phyloP scores from a whole-genome alignment of 352 stramenopile genomes.

The Aphanomyces invadans region DNA sequence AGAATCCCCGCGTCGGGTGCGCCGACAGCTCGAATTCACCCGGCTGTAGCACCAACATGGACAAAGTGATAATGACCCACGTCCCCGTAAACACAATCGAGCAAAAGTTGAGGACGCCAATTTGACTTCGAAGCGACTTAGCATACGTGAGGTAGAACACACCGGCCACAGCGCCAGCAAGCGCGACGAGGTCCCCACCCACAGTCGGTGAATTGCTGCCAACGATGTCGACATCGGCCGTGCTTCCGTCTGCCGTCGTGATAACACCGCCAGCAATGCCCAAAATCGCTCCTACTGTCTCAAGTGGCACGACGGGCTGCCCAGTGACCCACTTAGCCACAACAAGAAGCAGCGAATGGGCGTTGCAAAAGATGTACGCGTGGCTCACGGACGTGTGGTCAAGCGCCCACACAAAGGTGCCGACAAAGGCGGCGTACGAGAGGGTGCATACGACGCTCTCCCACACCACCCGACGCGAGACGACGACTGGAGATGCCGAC shows the following conservation, averaged over 20 bases:
- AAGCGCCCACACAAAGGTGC: conserved; percentile 60
- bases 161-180: conserved; percentile 60
- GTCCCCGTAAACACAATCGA: conserved; percentile 62
- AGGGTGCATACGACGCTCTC: conserved; percentile 31
- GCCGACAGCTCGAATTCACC: conserved; percentile 42
- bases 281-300: conserved; percentile 57
- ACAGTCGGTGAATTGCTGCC: conserved; percentile 30
- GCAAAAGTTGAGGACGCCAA: conserved; percentile 60
- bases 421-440: conserved; percentile 63
- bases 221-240: conserved; percentile 8
- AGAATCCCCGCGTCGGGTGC: conserved; percentile 64
- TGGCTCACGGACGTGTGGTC: conserved; percentile 69
- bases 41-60: conserved; percentile 50
- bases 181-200: conserved; percentile 61
- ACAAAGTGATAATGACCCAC: conserved; percentile 52
- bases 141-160: conserved; percentile 67
- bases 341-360: conserved; percentile 71
- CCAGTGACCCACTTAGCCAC: conserved; percentile 56
- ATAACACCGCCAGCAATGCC: conserved; percentile 62
- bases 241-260: conserved; percentile 52
- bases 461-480: conserved; percentile 16
- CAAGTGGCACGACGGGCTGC: conserved; percentile 48
- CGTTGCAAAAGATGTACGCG: conserved; percentile 77
- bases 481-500: neutral
- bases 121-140: conserved; percentile 56